A percentile compares a stretch with the other conserved stretches of the same genome.
Evolutionary conservation across 2,329 filamentous ascomycete species (phyloP).

Genomic region (Fusarium azukiicola): DNA sequence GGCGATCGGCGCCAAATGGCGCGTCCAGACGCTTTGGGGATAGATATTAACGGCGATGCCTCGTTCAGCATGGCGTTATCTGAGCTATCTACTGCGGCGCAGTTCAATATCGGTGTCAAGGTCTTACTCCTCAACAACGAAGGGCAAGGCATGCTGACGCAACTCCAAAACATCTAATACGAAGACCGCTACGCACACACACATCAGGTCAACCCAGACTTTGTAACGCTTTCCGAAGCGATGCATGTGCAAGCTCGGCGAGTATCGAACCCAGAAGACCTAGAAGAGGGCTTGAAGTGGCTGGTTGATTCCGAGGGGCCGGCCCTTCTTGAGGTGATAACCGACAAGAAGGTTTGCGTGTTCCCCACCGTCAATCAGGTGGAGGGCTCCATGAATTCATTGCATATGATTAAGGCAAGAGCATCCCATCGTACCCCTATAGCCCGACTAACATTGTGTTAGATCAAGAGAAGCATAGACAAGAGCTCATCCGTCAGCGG

Average conservation of each 20-base stretch:
- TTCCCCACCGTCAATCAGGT: slow-evolving; percentile 96
- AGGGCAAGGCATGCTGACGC: slow-evolving; percentile 99
- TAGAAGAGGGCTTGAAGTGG: slow-evolving; percentile 91
- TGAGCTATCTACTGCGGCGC: slow-evolving; percentile 94
- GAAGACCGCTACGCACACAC: slow-evolving; percentile 96
- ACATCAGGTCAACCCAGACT: slow-evolving; percentile 97
- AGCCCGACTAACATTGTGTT: background rate
- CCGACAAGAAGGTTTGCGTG: slow-evolving; percentile 95
- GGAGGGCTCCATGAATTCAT: slow-evolving; percentile 95
- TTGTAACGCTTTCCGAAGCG: slow-evolving; percentile 94
- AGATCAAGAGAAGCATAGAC: background rate
- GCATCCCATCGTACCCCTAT: background rate
- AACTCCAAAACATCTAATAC: slow-evolving; percentile 99
- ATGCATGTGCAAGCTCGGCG: slow-evolving; percentile 92
- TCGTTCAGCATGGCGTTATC: slow-evolving; percentile 99
- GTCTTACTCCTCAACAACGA: slow-evolving; percentile 97
- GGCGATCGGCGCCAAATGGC: slow-evolving; percentile 96
- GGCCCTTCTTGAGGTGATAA: slow-evolving; percentile 95
- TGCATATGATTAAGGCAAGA: slow-evolving; percentile 59
- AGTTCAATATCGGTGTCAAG: slow-evolving; percentile 98
- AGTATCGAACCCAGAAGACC: slow-evolving; percentile 87
- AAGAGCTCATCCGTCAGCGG: too few relatives aligned
- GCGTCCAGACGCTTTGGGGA: slow-evolving; percentile 87
- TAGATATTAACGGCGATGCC: slow-evolving; percentile 98
- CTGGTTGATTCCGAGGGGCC: slow-evolving; percentile 94